Base-by-base conservation (phyloP, 129 eudicot species). In the Artemisia annua region DNA sequence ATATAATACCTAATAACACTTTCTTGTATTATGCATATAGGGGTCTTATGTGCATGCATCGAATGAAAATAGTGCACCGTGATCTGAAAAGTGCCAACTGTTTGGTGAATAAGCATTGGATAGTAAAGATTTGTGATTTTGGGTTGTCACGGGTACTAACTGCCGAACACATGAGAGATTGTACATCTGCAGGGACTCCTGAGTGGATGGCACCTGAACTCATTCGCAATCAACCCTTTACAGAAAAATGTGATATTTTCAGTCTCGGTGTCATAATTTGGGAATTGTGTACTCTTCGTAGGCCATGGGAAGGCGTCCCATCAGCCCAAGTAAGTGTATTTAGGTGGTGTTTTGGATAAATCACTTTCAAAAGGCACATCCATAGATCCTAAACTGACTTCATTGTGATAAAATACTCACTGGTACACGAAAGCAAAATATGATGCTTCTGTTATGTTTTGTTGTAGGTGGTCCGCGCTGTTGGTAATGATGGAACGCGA, bases 161-260 rank as follows among this genome's bases (percentile, higher is more conserved):
- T 39, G 73, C 80, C 26, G 55, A 49, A 18, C 84, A 87, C 39
- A 81, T 84, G 78, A 80, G 75, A 67, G 96, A 82, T 56, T 69
- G 92, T 76, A 87, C 96, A 1, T 89, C 96, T 77, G 98, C 98
- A 26, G 98, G 98, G 69, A 92, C 98, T 53, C 96, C 98, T 4
- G 98, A 89, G 63, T 92, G 98, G 96, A 92, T 92, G 98, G 96
- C 98, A 70, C 98, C 98, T 39, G 98, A 92, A 86, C 96, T 92
- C 48, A 89, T 92, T 51, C 90, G 96, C 26, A 87, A 89, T 56
- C 92, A 92, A 76, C 95, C 95, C 51, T 92, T 89, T 82, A 92
- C 96, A 11, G 96, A 92, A 71, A 92, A 92, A 57, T 89, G 98
- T 66, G 98, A 92, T 72, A 92, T 92, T 53, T 92, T 92, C 71